Percentiles rank a stretch among this genome's conserved stretches.
phyloP scores from a whole-genome alignment of 805 yeast genomes.

The Ogataea parapolymorpha region DNA sequence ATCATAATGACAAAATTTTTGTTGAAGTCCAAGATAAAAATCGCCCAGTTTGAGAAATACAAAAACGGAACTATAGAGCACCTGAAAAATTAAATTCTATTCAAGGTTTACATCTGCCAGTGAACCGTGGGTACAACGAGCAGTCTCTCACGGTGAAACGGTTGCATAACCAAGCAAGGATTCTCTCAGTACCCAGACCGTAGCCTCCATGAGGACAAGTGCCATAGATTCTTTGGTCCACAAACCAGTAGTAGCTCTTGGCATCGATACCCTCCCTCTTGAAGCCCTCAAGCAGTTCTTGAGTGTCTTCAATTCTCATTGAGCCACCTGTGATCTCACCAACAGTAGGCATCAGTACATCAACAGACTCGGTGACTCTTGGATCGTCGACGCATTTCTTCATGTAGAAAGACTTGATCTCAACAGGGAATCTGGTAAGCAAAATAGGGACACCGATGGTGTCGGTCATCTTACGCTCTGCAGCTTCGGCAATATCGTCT shows the following conservation, averaged over 20 bases:
- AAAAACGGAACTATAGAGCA: background rate
- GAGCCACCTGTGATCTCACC: slow-evolving; percentile 99
- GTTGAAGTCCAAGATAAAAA: slow-evolving; percentile 1
- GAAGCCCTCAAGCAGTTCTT: slow-evolving; percentile 86
- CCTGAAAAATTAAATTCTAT: background rate
- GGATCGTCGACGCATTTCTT: slow-evolving; percentile 84
- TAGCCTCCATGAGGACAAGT: slow-evolving; percentile 99
- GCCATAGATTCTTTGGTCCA: slow-evolving; percentile 94
- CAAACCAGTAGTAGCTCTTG: slow-evolving; percentile 90
- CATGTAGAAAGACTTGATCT: slow-evolving; percentile 98
- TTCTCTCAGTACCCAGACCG: slow-evolving; percentile 97
- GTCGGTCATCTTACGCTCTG: slow-evolving; percentile 98
- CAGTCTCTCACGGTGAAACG: slow-evolving; percentile 98
- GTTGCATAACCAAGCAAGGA: slow-evolving; percentile 96
- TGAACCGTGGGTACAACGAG: slow-evolving; percentile 93
- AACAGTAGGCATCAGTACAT: slow-evolving; percentile 97
- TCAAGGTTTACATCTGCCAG: slow-evolving; percentile 96
- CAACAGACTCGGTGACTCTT: slow-evolving; percentile 96
- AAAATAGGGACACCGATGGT: slow-evolving; percentile 89
- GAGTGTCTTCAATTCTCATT: slow-evolving; percentile 85
- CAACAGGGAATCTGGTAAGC: slow-evolving; percentile 92
- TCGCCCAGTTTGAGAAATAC: background rate
- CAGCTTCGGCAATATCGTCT: slow-evolving; percentile 99
- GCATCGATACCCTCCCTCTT: slow-evolving; percentile 87
- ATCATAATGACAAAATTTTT: slow-evolving; percentile 26